Base-by-base conservation (phyloP, 148 eudicot species). In the Diospyros lotus region DNA sequence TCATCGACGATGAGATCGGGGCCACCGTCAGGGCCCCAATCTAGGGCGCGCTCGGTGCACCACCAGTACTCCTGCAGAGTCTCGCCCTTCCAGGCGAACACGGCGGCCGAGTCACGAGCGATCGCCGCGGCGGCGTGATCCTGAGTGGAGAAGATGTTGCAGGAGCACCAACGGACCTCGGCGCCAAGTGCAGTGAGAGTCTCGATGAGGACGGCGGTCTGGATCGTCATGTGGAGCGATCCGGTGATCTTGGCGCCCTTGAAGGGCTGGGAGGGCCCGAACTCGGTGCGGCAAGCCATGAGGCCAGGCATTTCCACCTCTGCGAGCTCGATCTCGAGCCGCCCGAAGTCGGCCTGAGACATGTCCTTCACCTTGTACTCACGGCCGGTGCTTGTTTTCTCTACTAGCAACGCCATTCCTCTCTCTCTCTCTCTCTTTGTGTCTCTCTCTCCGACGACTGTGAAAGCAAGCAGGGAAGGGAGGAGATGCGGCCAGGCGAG, bases 61-160 rank as follows among this genome's bases (percentile, higher is more conserved):
- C 98, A 95, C 98, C 97, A 95, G 89, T 92, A 92, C 85, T 95
- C 98, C 81, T 92, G 97, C 39, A 94, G 84, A 64, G 98, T 95
- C 87, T 92, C 94, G 17, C 98, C 98, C 84, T 95, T 95, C 98
- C 98, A 95, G 68, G 98, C 98, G 56, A 95, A 95, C 38, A 95
- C 98, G 2, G 98, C 88, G 2, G 94, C 96, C 15, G 94, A 89
- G 88, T 95, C 97, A 50, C 98, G 89, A 28, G 98, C 98, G 18
- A 88, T 89, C 41, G 92, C 94, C 13, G 98, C 94, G 0, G 98
- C 97, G 28, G 98, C 98, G 73, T 95, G 98, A 75, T 95, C 97
- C 87, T 95, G 86, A 12, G 97, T 95, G 64, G 98, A 95, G 91
- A 95, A 95, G 81, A 95, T 95, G 86, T 95, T 95, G 88, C 98